Evolutionary conservation across 176 grass and related monocot genomes (phyloP), one percentile per base, ranked within the genome.

Genomic region (Leersia perrieri): DNA sequence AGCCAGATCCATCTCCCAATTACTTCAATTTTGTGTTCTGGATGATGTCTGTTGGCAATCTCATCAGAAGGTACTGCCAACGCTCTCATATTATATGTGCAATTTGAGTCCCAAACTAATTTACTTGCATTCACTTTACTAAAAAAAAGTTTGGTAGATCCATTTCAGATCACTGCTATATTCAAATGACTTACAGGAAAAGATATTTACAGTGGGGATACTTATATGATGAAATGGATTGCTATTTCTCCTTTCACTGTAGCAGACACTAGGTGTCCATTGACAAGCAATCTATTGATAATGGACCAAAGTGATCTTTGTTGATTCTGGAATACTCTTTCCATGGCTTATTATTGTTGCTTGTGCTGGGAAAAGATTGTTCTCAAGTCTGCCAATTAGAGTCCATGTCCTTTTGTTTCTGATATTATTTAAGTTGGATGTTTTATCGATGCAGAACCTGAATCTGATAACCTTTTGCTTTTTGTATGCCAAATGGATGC

Each of bases 241-340:
- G 32, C 70, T 34, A n/a, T 1, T 82, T 74, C 73, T n/a, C 25
- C 20, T 53, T 53, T 53, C 49, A 53, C 79, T 36, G 75, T 30
- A 79, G 60, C 61, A 66, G 60, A 67, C 33, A 64, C 8, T 78
- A 36, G 27, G 25, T 78, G 28, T 61, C 25, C 81, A 74, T 62
- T n/a, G 30, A 51, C 55, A 82, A 69, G 65, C 33, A 38, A 55
- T 55, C 14, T 65, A 27, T 72, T 39, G 58, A 63, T 51, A 78
- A 78, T 38, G 26, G 28, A 82, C 23, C 23, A 76, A 76, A 26
- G 14, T 35, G 18, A 53, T 31, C 30, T 63, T 71, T 31, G 22
- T 72, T 68, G 76, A 64, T 63, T 72, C 68, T 29, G 32, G 7
- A 34, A 64, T 84, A 38, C 39, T 84, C 25, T 74, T 78, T 84